phyloP scores from a whole-genome alignment of 1,139 yeast genomes.

The Scheffersomyces illinoinensis region DNA sequence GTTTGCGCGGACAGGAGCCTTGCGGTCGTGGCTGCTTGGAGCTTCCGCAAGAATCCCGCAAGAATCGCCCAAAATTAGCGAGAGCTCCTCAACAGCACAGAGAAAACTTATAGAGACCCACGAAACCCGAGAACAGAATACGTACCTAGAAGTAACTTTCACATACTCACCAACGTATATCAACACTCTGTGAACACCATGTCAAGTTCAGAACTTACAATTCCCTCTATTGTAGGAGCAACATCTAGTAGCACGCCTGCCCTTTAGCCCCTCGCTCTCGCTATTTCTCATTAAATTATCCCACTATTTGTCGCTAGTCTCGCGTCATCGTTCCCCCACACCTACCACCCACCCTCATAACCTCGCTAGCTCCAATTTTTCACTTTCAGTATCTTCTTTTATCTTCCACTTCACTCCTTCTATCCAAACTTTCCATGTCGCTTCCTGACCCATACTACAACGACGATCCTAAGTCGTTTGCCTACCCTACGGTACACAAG shows the following conservation, averaged over 20 bases:
- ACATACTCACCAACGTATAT: too few species aligned
- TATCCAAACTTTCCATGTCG: conserved; percentile 7
- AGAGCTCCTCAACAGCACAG: not conserved
- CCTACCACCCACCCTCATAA: not conserved
- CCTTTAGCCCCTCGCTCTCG: not conserved
- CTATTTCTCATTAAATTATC: not conserved
- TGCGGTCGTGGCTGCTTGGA: not conserved
- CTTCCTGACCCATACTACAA: conserved; percentile 50
- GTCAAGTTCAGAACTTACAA: too few species aligned
- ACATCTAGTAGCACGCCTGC: not conserved
- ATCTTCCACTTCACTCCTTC: not conserved
- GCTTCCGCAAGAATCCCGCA: not conserved
- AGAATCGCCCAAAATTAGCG: not conserved
- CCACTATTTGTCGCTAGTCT: not conserved
- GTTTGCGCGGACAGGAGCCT: not conserved
- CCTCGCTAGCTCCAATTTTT: not conserved
- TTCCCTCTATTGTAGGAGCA: not conserved
- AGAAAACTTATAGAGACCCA: not conserved
- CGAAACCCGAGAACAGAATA: not conserved
- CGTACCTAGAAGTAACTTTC: too few species aligned
- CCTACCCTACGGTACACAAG: conserved; percentile 70
- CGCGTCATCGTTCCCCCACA: not conserved
- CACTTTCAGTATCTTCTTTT: not conserved
- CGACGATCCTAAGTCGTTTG: conserved; percentile 76
- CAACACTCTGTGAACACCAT: too few species aligned